Evolutionary conservation across 106 monocot species (phyloP).

Genomic region (Dioscorea zingiberensis): DNA sequence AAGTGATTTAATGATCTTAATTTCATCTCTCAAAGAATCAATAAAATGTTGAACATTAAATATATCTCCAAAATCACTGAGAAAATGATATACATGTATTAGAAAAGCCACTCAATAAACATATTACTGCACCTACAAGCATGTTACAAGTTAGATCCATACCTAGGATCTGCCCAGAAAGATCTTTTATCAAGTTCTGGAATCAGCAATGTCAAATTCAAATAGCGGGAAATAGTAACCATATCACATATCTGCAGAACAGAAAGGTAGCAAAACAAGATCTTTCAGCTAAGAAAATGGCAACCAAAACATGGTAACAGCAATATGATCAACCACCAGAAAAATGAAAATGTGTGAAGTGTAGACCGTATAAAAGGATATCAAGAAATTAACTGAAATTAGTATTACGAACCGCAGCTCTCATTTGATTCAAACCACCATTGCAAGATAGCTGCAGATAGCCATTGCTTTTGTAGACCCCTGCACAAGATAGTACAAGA

Average conservation of each 20-base stretch:
- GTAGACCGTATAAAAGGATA: not conserved
- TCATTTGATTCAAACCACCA: slow-evolving; percentile 95
- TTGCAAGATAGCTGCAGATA: slow-evolving; percentile 85
- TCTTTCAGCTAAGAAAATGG: not conserved
- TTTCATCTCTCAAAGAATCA: slow-evolving; percentile 82
- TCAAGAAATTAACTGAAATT: not conserved
- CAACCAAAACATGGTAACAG: not conserved
- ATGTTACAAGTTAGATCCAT: slow-evolving; percentile 2
- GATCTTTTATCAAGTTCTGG: slow-evolving; percentile 93
- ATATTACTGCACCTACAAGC: too few relatives aligned
- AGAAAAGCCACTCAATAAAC: not conserved
- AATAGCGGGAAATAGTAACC: slow-evolving; percentile 72
- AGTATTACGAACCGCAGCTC: slow-evolving; percentile 72
- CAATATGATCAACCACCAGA: not conserved
- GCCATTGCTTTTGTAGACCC: slow-evolving; percentile 85
- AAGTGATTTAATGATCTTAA: slow-evolving; percentile 64
- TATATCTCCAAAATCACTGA: slow-evolving; percentile 88
- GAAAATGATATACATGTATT: not conserved
- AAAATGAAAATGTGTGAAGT: not conserved
- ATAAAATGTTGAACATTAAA: slow-evolving; percentile 82
- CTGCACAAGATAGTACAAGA: slow-evolving; percentile 21
- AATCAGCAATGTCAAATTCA: slow-evolving; percentile 77
- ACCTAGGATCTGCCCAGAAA: slow-evolving; percentile 98
- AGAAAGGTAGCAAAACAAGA: not conserved
- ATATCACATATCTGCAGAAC: slow-evolving; percentile 85